A percentile compares a stretch with the other conserved stretches of the same genome.
These are phyloP conservation scores for Chiua virens DNA, from an alignment of 768 basidiomycete genomes.

Conservation along the genomic window DNA sequence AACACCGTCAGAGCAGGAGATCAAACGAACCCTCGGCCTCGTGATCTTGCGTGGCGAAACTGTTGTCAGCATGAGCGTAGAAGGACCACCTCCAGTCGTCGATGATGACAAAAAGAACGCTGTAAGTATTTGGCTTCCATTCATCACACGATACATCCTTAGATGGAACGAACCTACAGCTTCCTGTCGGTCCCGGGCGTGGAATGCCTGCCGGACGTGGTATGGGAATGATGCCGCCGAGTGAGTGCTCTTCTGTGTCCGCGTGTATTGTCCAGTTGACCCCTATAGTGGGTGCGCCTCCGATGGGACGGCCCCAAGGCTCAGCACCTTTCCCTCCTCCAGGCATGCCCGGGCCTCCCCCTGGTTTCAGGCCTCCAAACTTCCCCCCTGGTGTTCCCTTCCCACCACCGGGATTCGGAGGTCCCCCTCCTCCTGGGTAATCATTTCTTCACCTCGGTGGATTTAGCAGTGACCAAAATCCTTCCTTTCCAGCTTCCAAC, in stretches of 20 bases:
- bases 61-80: slow-evolving; percentile 91
- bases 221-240: slow-evolving; percentile 92
- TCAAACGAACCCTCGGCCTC: slow-evolving; percentile 94
- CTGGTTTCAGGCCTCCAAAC: slow-evolving; percentile 81
- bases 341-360: slow-evolving; percentile 85
- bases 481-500: slow-evolving; percentile 42
- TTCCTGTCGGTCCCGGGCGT: slow-evolving; percentile 87
- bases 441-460: slow-evolving; percentile 18
- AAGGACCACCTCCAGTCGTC: slow-evolving; percentile 90
- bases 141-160: slow-evolving; percentile 2
- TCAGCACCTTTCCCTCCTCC: slow-evolving; percentile 47
- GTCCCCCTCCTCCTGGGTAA: slow-evolving; percentile 86
- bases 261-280: slow-evolving; percentile 7
- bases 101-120: slow-evolving; percentile 87
- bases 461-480: slow-evolving; percentile 3
- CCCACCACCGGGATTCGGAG: slow-evolving; percentile 76
- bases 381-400: slow-evolving; percentile 82
- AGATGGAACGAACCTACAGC: slow-evolving; percentile 43
- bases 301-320: slow-evolving; percentile 69
- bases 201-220: slow-evolving; percentile 97
- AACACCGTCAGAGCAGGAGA: slow-evolving; percentile 80
- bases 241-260: slow-evolving; percentile 43
- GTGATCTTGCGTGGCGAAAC: slow-evolving; percentile 97
- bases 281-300: slow-evolving; percentile 55
- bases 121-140: slow-evolving; percentile 42